Evolutionary conservation across 208 protist genomes (phyloP), one percentile per base, ranked within the genome.

Genomic region (Angomonas ambiguus): DNA sequence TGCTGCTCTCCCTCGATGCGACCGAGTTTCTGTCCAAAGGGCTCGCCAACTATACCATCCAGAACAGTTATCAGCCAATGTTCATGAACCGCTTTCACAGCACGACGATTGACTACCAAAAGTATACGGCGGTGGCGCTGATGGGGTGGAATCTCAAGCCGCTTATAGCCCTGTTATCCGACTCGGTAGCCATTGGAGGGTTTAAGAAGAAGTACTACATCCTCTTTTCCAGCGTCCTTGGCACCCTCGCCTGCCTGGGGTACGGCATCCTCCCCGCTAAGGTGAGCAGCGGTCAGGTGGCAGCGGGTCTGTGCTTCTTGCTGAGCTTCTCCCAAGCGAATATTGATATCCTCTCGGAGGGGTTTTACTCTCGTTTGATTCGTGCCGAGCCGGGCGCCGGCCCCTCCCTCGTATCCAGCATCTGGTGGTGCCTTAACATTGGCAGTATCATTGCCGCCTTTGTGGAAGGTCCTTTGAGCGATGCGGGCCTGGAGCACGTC

Each of bases 321-420:
- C 62, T 55, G 11, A 45, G 66, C 58, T 79, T 84, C 42, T 67
- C 59, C 51, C 67, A 74, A 20, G 53, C 72, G 5, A 78, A 76
- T 49, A 57, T 85, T 31, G 82, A 88, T 64, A 75, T 85, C 38
- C 82, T 88, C 16, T 76, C 76, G 24, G 51, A 88, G 64, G 82
- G 82, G n/a, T 65, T 77, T 57, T 88, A 80, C 73, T 80, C 69
- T 65, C 72, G 77, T 25, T 20, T 72, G 45, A 77, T 88, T n/a
- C 76, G 72, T n/a, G 55, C 42, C 34, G 28, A 58, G 13, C 82
- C 75, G 10, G 32, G 35, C 24, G 61, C 56, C 5, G 78, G 78
- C n/a, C 70, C 78, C 11, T 41, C 71, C 2, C 32, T 88, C 11
- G 76, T 88, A 25, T 76, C 62, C 22, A 85, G 75, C 69, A 34